Base-by-base conservation (phyloP, 2,329 filamentous ascomycete genomes). In the Cercospora nicotianae region DNA sequence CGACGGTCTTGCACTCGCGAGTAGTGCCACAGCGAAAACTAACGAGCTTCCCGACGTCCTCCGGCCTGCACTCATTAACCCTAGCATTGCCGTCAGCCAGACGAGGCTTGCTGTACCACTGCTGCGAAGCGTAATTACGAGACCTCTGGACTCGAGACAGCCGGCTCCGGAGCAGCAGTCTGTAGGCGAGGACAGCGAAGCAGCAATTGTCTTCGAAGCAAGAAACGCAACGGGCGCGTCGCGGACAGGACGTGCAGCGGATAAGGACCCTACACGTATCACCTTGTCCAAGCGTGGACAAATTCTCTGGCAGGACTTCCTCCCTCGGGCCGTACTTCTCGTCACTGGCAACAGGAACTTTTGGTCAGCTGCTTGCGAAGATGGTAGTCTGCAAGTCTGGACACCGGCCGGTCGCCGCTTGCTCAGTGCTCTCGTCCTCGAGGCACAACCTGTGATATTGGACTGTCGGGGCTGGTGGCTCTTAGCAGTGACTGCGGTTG, bases 311-410 rank as follows among this genome's bases (percentile, higher is more conserved):
- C 92, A 97, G 75, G 96, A 99, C 76, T 99, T 92, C 75, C 82
- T 99, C 13, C 94, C 94, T 0, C 87, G 90, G 67, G 89, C 93
- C 5, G 91, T 97, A 26, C 87, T 99, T n/a, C 85, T 98, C 1
- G 90, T 96, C 1, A 95, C 94, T 0, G 96, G 93, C 2, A 98
- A 93, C 78, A 89, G 90, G 74, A 89, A 91, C 72, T 94, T 98
- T 77, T 99, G 95, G 91, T 91, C 92, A 0, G 94, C 91, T 16
- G 94, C 91, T 9, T 97, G 94, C 75, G 95, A 99, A 78, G 95
- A 98, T 76, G 95, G 93, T 16, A 92, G 90, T 18, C 79, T 99
- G 7, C 92, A 97, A 76, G 87, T 92, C 8, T 99, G 95, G 94
- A 94, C 94, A 1, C 93, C 94, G 1, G 93, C 94, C 13, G 95